Evolutionary conservation across 2,329 filamentous ascomycete genomes (phyloP), one percentile per base, ranked within the genome.

Genomic region (Pseudocercospora vitis): DNA sequence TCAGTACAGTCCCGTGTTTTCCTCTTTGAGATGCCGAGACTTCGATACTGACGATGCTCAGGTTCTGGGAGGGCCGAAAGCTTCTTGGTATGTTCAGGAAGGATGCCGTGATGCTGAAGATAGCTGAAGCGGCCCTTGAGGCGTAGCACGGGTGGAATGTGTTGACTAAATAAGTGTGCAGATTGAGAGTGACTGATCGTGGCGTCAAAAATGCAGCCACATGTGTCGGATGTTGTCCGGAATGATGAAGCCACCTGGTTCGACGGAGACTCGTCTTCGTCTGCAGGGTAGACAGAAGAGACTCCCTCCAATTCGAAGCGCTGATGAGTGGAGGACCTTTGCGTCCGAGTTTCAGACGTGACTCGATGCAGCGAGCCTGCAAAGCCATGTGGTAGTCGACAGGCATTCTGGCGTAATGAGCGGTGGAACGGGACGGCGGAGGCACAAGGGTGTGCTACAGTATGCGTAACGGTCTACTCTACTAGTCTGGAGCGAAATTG

Each of bases 31-130:
- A 26, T 42, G 21, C 19, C 4, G 18, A 16, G 16, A 8, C 16
- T 37, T 2, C 11, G 7, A 11, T 31, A 29, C 45, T 49, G 21
- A 44, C 45, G 29, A 35, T 19, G 31, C 14, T 16, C 37, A 54
- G 52, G 3, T 60, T 56, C 24, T 63, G 63, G 42, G 68, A 71
- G 57, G 69, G 72, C 19, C 49, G 65, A 16, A 56, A 62, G 59
- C 53, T 53, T 40, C 31, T 66, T 49, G 63, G 50, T 9, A 52
- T 46, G 47, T 63, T 67, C 48, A 45, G 65, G 24, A 61, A 63
- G 52, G 63, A 68, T 48, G 51, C 48, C 11, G 63, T 61, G 50
- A 67, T 64, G 65, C 31, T 63, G 45, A 60, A 53, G 45, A 61
- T 65, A 33, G 64, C 63, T 21, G 35, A 60, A 29, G 46, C 53